Evolutionary conservation across 805 yeast species (phyloP).

Genomic region (Kuraishia ogatae): DNA sequence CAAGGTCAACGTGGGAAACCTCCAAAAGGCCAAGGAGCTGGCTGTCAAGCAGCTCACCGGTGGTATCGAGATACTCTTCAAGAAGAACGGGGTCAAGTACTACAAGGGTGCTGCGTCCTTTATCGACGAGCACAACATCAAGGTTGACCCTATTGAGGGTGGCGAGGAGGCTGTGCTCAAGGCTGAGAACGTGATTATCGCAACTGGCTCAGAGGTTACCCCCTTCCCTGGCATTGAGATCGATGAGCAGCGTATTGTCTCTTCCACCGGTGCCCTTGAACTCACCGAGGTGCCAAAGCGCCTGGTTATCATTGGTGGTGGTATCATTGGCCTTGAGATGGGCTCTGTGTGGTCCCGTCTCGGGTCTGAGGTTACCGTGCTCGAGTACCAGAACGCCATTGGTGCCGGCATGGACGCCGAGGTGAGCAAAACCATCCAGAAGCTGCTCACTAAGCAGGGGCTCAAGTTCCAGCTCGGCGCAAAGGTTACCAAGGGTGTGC

Average conservation of each 20-base stretch:
- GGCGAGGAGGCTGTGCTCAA: slow-evolving; percentile 61
- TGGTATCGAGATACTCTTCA: slow-evolving; percentile 91
- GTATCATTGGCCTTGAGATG: slow-evolving; percentile 99
- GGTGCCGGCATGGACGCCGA: slow-evolving; percentile 99
- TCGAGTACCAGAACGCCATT: slow-evolving; percentile 83
- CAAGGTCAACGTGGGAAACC: slow-evolving; percentile 60
- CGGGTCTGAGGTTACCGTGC: slow-evolving; percentile 90
- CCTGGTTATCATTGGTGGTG: slow-evolving; percentile 94
- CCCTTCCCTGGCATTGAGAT: slow-evolving; percentile 97
- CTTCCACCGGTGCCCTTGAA: slow-evolving; percentile 87
- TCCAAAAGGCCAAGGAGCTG: slow-evolving; percentile 88
- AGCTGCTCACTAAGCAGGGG: slow-evolving; percentile 90
- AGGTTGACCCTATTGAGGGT: slow-evolving; percentile 84
- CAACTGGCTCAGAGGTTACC: slow-evolving; percentile 97
- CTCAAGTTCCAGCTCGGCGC: slow-evolving; percentile 87
- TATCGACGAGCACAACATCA: slow-evolving; percentile 66
- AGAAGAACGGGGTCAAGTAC: slow-evolving; percentile 91
- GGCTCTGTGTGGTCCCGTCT: slow-evolving; percentile 95
- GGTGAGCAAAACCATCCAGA: slow-evolving; percentile 84
- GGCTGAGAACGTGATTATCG: slow-evolving; percentile 86
- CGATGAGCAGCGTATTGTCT: slow-evolving; percentile 94
- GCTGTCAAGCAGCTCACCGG: slow-evolving; percentile 85
- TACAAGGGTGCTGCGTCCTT: slow-evolving; percentile 91
- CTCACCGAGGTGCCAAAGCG: slow-evolving; percentile 88
- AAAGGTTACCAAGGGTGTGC: slow-evolving; percentile 79